Base-by-base conservation (phyloP, 352 stramenopile genomes). In the Pythium plurisporium region DNA sequence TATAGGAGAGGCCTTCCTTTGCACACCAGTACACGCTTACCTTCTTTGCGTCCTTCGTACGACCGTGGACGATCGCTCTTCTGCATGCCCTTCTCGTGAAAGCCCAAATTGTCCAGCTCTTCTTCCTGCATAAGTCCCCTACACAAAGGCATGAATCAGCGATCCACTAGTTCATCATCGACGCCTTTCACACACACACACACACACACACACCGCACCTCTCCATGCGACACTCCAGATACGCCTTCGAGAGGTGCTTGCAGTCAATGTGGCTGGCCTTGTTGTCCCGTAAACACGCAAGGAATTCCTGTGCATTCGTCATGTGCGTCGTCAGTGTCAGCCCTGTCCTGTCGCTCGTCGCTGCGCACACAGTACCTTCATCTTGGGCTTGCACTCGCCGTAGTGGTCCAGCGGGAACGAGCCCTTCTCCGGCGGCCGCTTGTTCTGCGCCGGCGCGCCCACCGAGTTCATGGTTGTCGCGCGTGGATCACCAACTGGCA, bases 391-490 rank as follows among this genome's bases (percentile, higher is more conserved):
- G 79, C 88, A 96, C 63, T 96, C 88, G 56, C 84, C 82, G 33
- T 94, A 88, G 68, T 96, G 88, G 64, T 96, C 88, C 42, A 96
- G 72, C 27, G 88, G 88, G 73, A 96, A 96, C 44, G 84, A 90
- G 15, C 88, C 88, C 64, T 95, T 95, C 80, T 96, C 84, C 29
- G 88, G 88, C 55, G 88, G 84, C 34, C 76, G 75, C 69, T 87
- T 87, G 59, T 61, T 72, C 63, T 87, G 76, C 68, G 77, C 69
- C 29, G 83, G 83, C 9, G 83, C 83, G 38, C 82, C 67, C 29
- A 87, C 72, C 40, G 83, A 75, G 70, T 96, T 94, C 86, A 95
- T 96, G 36, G 22, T 70, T 25, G 25, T 33, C 17, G n/a, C 9
- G 22, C 10, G 25, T 37, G 12, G n/a, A 17, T 12, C 17, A 27